Conservation (phyloP, 2,329 filamentous ascomycete species). For the Xylariaceae sp. region DNA sequence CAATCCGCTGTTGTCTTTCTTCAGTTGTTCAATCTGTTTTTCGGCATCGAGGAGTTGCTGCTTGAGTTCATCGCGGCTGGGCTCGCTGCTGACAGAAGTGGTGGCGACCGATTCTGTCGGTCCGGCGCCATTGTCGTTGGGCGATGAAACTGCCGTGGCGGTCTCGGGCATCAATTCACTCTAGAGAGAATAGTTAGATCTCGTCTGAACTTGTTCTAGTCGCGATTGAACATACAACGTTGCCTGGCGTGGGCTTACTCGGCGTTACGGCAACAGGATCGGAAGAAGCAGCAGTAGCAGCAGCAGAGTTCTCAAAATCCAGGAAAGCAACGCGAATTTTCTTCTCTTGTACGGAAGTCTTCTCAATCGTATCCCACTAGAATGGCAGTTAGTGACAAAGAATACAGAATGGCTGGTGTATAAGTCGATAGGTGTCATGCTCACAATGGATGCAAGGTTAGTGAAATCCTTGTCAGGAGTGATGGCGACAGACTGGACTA, state of each 20-base stretch:
- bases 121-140: conserved; percentile 34
- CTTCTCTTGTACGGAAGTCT: conserved; percentile 76
- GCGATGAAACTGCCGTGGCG: conserved; percentile 43
- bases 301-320: conserved; percentile 49
- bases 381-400: conserved; percentile 22
- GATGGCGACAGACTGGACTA: conserved; percentile 87
- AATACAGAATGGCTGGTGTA: conserved; percentile 18
- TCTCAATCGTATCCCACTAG: conserved; percentile 76
- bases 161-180: conserved; percentile 41
- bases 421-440: conserved; percentile 27
- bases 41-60: conserved; percentile 70
- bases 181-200: conserved; percentile 19
- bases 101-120: conserved; percentile 40
- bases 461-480: conserved; percentile 76
- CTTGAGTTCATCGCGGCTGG: conserved; percentile 57
- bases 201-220: conserved; percentile 4
- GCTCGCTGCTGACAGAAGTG: conserved; percentile 41
- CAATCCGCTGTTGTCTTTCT: conserved; percentile 61
- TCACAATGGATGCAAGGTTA: conserved; percentile 75
- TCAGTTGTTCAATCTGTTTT: conserved; percentile 63
- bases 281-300: conserved; percentile 18
- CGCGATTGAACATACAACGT: conserved; percentile 35
- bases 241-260: conserved; percentile 36
- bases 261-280: conserved; percentile 34
- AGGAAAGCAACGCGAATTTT: conserved; percentile 94